Evolutionary conservation across 805 yeast genomes (phyloP), one percentile per base, ranked within the genome.

Genomic region (Clavispora phyllophila): DNA sequence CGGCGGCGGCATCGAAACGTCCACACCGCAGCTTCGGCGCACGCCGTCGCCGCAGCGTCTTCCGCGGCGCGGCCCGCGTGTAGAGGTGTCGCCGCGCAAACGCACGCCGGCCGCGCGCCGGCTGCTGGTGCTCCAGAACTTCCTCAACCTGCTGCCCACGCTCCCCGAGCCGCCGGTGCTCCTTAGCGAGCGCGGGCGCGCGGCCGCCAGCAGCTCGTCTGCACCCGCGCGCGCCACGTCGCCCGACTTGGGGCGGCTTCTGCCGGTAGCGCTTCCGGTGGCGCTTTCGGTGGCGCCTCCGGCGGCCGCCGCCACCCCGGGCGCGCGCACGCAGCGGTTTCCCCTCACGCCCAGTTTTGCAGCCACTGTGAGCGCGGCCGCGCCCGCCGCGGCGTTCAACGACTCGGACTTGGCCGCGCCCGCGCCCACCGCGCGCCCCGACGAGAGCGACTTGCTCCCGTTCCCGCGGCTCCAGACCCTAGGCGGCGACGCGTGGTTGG

Each of bases 151-250:
- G 2, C 68, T 74, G 9, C 75, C 75, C 2, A 66, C 73, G 2
- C 51, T 68, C 23, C 75, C 75, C 3, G 70, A 67, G 42, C 70
- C 74, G 2, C 75, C 75, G 6, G 59, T 65, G 13, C 56, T 69
- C 9, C 52, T 56, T 39, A 68, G 73, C 7, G 73, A 68, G 42
- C 45, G 65, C 17, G 68, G 63, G 1, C 42, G 49, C 13, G 25
- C 36, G 38, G 38, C 39, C 27, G 33, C 42, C 4, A 41, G 44
- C 18, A 48, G 49, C 47, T 49, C 55, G 10, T 44, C 50, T 32
- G 45, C 41, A 15, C 33, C 28, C 25, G 32, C 37, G 12, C 44
- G 52, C 36, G 43, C 42, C 22, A 31, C 29, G 23, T 28, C 36
- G 20, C 32, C 41, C 22, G 41, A 44, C 18, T 37, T 50, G 34